Conservation (phyloP, 345 rosid genomes). For the Punica granatum region DNA sequence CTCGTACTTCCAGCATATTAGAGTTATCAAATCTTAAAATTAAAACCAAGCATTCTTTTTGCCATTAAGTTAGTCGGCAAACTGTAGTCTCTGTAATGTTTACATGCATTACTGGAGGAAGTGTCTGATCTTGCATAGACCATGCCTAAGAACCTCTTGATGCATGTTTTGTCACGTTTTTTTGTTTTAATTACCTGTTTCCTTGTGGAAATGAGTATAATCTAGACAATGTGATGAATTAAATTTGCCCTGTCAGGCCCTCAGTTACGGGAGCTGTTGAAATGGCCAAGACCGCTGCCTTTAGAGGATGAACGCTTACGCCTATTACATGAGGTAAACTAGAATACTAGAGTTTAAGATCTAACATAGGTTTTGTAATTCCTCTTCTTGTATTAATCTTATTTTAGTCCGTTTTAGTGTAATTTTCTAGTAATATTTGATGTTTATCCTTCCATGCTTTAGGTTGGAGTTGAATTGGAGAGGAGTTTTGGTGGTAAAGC, state of each 20-base stretch:
- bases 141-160: not conserved
- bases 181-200: not conserved
- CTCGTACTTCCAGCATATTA: not conserved
- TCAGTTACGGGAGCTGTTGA: constrained; percentile 48
- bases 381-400: not conserved
- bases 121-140: not conserved
- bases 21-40: not conserved
- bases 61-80: not conserved
- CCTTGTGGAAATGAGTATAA: too few relatives aligned
- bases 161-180: not conserved
- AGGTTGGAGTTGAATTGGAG: constrained; percentile 73
- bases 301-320: constrained; percentile 74
- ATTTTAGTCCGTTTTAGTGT: not conserved
- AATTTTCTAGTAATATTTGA: not conserved
- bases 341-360: not conserved
- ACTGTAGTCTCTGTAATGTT: not conserved
- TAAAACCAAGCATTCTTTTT: not conserved
- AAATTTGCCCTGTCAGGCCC: constrained; percentile 30
- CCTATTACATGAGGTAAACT: constrained; percentile 59
- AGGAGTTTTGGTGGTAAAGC: constrained; percentile 66
- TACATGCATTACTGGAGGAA: not conserved
- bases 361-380: not conserved
- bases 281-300: constrained; percentile 85
- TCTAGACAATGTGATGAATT: not conserved
- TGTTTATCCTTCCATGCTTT: constrained; percentile 1